Evolutionary conservation across 768 basidiomycete species (phyloP), one percentile per base, ranked within the genome.

Genomic region (Russula abietina): DNA sequence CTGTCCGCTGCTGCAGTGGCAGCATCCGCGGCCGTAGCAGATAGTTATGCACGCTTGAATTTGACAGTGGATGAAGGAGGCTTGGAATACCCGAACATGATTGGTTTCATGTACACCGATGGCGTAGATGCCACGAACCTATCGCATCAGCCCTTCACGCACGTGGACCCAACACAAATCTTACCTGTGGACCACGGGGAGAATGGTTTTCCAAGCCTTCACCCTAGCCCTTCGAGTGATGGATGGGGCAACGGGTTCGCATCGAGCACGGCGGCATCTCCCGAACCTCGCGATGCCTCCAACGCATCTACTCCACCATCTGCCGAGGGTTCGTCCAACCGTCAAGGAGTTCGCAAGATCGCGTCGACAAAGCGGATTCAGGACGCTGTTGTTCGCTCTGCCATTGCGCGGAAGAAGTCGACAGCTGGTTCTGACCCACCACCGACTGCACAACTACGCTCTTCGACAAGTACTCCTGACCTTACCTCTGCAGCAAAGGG

Each of bases 141-240:
- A 39, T 57, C 79, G 32, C 74, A 75, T 59, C 68, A 69, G 56
- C 81, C 83, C 8, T 89, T 82, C 74, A 90, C 89, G 39, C 87
- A 89, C 73, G 89, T 98, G 62, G 92, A 98, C 76, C 95, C 95
- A 9, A 88, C 89, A n/a, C 92, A 96, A 75, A 89, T 96, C 49
- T 73, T 82, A 62, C 78, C 77, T n/a, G 72, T 76, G 45, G 78
- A 80, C 48, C 76, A 77, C 51, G 61, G 66, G 55, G 75, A 77
- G 39, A 70, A 73, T 63, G 72, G 77, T 12, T 79, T 80, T 69
- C 74, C 79, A 48, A 77, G 77, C 65, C 84, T 83, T 75, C 88
- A 87, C 70, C 77, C 85, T 49, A 92, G 87, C 72, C 89, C 91
- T 7, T 88, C 87, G 17, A 91, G 89, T 71, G 90, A 91, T 71